Conservation (phyloP, 441 rosid species). For the Jatropha podagrica region DNA sequence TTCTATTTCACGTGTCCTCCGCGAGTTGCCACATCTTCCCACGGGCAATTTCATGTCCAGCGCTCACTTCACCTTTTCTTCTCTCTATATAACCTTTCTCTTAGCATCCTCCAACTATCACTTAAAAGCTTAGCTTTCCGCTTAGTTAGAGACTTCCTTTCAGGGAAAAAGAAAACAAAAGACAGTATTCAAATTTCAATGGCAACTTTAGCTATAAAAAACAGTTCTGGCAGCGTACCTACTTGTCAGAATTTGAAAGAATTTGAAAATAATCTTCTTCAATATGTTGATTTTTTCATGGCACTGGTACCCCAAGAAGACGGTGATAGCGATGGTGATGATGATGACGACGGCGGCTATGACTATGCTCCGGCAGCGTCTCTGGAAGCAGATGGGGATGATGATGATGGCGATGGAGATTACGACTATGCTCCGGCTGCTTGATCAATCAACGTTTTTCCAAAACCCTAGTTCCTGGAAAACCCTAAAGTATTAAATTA, state of each 20-base stretch:
- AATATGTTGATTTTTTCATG: neutral
- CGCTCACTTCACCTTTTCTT: neutral
- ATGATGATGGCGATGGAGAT: conserved; percentile 11
- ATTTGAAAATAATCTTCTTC: neutral
- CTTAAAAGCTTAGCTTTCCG: neutral
- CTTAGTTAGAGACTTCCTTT: neutral
- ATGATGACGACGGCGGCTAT: neutral
- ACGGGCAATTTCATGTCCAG: neutral
- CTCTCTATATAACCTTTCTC: neutral
- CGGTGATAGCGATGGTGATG: neutral
- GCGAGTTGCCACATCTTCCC: neutral
- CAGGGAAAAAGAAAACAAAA: neutral
- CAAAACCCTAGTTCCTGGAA: neutral
- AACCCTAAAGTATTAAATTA: neutral
- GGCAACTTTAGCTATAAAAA: neutral
- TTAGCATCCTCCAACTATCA: no score
- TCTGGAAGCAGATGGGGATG: conserved; percentile 1
- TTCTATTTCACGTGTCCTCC: neutral
- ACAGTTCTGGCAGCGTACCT: neutral
- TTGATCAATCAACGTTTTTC: neutral
- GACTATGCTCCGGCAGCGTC: neutral
- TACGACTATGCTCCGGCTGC: conserved; percentile 16
- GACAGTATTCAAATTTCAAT: neutral
- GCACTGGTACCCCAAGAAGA: neutral
- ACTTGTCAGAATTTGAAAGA: neutral